phyloP scores from a whole-genome alignment of 208 protist species.

The Strigomonas oncopelti region DNA sequence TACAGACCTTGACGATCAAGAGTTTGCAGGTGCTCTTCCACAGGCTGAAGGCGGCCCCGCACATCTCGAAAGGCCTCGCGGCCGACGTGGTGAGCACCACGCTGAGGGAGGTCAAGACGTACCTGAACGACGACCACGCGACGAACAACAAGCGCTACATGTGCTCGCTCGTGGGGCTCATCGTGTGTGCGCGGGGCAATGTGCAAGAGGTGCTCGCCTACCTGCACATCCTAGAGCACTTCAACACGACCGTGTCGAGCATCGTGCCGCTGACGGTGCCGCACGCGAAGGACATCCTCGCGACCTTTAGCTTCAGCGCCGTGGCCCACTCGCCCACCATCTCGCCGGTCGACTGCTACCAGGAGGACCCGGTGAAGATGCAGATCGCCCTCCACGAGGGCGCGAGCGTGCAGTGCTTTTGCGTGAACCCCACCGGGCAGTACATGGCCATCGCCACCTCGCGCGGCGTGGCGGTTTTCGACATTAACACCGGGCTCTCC shows the following conservation, averaged over 20 bases:
- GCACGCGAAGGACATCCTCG: slow-evolving; percentile 38
- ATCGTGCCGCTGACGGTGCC: slow-evolving; percentile 38
- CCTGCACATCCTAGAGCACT: slow-evolving; percentile 53
- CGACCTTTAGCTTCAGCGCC: slow-evolving; percentile 39
- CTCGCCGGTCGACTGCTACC: slow-evolving; percentile 70
- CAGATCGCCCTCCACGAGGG: slow-evolving; percentile 59
- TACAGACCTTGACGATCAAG: neutral
- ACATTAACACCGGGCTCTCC: slow-evolving; percentile 33
- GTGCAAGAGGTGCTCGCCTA: slow-evolving; percentile 66
- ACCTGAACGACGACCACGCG: slow-evolving; percentile 21
- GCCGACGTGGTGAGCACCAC: slow-evolving; percentile 25
- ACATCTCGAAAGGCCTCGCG: slow-evolving; percentile 22
- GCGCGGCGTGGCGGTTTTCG: slow-evolving; percentile 40
- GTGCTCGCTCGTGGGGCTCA: slow-evolving; percentile 49
- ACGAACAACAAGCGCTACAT: slow-evolving; percentile 30
- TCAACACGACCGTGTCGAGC: slow-evolving; percentile 18
- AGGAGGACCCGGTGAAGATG: slow-evolving; percentile 44
- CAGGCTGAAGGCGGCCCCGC: slow-evolving; percentile 24
- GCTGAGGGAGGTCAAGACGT: slow-evolving; percentile 25
- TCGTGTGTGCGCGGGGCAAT: slow-evolving; percentile 49
- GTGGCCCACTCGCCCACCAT: slow-evolving; percentile 29
- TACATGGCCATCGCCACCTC: slow-evolving; percentile 52
- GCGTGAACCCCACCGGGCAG: slow-evolving; percentile 59
- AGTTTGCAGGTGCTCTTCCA: slow-evolving; percentile 26
- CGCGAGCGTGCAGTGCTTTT: slow-evolving; percentile 60